A percentile compares a stretch with the other conserved stretches of the same genome.
Evolutionary conservation across 495 filamentous ascomycete genomes (phyloP).

Genomic region (Podospora sp.): DNA sequence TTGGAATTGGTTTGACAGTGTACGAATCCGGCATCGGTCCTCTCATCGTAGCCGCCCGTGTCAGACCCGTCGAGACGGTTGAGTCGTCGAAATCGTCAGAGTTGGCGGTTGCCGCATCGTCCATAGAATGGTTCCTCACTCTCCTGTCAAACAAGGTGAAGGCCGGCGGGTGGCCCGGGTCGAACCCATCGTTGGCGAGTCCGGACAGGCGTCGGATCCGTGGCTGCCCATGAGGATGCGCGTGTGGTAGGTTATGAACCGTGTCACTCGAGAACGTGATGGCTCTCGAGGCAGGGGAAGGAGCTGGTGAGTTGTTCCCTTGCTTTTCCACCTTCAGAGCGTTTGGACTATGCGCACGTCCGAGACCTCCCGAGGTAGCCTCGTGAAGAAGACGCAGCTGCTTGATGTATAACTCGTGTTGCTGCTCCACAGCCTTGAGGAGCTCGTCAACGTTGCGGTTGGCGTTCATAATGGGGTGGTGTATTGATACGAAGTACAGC

Average conservation of each 20-base stretch:
- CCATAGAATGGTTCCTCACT: background rate
- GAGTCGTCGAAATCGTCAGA: slow-evolving; percentile 38
- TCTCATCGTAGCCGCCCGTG: background rate
- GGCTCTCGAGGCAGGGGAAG: slow-evolving; percentile 22
- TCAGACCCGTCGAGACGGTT: slow-evolving; percentile 11
- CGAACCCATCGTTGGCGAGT: slow-evolving; percentile 1
- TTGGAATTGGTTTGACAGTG: slow-evolving; percentile 29
- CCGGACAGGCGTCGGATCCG: slow-evolving; percentile 6
- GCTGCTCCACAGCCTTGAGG: slow-evolving; percentile 37
- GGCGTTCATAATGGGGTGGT: slow-evolving; percentile 2
- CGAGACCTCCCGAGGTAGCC: slow-evolving; percentile 19
- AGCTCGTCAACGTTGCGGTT: slow-evolving; percentile 34
- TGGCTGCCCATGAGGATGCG: slow-evolving; percentile 1
- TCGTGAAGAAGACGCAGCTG: slow-evolving; percentile 40
- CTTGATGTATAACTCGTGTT: slow-evolving; percentile 41
- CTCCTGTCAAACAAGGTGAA: slow-evolving; percentile 9
- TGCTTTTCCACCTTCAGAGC: slow-evolving; percentile 14
- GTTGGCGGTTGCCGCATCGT: slow-evolving; percentile 21
- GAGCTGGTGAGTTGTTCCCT: slow-evolving; percentile 18
- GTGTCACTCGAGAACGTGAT: slow-evolving; percentile 23
- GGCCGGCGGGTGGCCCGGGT: background rate
- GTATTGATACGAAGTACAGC: background rate
- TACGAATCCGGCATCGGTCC: slow-evolving; percentile 12
- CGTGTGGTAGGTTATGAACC: slow-evolving; percentile 1
- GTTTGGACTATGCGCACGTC: background rate